A percentile compares a stretch with the other conserved stretches of the same genome.
phyloP scores from a whole-genome alignment of 2,329 filamentous ascomycete species.

The Alternaria conjuncta region DNA sequence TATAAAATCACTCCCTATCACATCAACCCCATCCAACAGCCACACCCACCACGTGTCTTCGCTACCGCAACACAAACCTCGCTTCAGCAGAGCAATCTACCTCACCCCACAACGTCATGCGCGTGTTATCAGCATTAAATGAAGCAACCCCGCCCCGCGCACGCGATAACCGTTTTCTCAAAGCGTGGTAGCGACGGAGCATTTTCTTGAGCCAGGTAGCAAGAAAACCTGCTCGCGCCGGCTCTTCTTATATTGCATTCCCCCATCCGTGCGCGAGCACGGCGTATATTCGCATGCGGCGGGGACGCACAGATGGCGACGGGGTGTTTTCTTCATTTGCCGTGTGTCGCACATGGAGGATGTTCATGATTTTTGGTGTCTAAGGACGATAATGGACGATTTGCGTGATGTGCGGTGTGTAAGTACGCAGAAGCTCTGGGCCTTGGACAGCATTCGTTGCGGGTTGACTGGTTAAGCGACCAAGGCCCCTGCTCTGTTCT shows the following conservation, averaged over 20 bases:
- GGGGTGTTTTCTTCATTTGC: neutral
- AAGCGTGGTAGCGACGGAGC: neutral
- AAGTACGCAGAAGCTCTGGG: neutral
- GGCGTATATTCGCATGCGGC: neutral
- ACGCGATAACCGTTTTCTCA: neutral
- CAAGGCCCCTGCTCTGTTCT: neutral
- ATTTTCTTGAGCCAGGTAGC: neutral
- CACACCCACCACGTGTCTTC: neutral
- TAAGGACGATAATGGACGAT: neutral
- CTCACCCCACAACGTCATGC: neutral
- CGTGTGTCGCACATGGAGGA: neutral
- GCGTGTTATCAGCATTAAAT: neutral
- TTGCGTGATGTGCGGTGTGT: neutral
- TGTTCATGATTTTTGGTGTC: no score
- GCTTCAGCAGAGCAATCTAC: neutral
- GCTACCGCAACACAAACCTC: neutral
- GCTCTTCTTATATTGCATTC: neutral
- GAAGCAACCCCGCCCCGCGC: neutral
- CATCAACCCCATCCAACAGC: neutral
- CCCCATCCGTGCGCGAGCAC: neutral
- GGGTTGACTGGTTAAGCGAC: neutral
- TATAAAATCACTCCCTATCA: neutral
- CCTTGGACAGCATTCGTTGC: neutral
- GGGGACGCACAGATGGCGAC: neutral
- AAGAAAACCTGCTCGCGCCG: neutral